A percentile compares a stretch with the other conserved stretches of the same genome.
These are phyloP conservation scores for Arachis hypogaea DNA, from an alignment of 306 rosid species.

Conservation along the genomic window DNA sequence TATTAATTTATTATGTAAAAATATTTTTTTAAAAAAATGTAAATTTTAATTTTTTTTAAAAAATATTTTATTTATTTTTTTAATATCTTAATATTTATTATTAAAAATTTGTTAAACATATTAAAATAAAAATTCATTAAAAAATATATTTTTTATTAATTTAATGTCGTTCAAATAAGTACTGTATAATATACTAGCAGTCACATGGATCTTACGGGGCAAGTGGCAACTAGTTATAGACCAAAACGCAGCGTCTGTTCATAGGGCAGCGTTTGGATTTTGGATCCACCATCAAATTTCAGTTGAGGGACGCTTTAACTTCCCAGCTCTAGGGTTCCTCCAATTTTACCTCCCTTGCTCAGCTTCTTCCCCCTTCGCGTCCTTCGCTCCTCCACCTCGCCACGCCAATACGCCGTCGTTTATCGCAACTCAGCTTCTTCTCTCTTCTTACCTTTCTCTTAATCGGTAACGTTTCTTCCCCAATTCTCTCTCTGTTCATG, in stretches of 20 bases:
- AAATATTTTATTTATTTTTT: too few relatives aligned
- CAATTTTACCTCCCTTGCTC: neutral
- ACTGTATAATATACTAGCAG: too few relatives aligned
- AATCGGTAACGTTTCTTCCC: neutral
- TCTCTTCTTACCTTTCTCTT: neutral
- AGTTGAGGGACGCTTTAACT: neutral
- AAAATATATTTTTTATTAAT: too few relatives aligned
- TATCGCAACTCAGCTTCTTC: neutral
- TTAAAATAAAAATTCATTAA: too few relatives aligned
- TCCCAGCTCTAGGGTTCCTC: constrained; percentile 25
- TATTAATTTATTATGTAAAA: too few relatives aligned
- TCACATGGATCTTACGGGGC: too few relatives aligned
- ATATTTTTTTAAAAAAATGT: too few relatives aligned
- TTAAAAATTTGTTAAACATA: too few relatives aligned
- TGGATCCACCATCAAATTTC: neutral
- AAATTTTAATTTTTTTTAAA: too few relatives aligned
- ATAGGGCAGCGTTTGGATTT: neutral
- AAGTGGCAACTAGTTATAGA: neutral
- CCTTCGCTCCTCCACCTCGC: neutral
- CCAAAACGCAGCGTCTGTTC: neutral
- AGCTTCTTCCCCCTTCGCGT: neutral
- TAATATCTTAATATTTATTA: too few relatives aligned
- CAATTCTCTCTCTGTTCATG: neutral
- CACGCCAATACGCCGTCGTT: constrained; percentile 19
- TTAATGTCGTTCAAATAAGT: too few relatives aligned